Conservation (phyloP, 179 eudicot species). For the Nepenthes alata region DNA sequence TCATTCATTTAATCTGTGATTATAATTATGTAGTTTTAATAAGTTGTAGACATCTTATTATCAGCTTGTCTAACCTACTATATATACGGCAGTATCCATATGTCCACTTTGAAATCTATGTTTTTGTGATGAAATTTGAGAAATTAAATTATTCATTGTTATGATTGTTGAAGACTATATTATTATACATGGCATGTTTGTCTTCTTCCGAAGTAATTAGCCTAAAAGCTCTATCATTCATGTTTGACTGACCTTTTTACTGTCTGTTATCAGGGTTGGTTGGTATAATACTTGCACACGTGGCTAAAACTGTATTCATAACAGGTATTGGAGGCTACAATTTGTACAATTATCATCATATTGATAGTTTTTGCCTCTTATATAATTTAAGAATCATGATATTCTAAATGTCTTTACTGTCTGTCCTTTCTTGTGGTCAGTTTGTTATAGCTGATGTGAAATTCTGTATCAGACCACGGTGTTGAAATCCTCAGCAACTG, state of each 20-base stretch:
- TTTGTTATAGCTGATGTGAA: constrained; percentile 6
- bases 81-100: no score
- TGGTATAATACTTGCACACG: constrained; percentile 75
- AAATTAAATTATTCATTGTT: no score
- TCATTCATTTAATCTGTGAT: no score
- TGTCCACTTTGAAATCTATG: no score
- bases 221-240: constrained; percentile 5
- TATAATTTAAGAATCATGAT: not conserved
- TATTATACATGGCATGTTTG: not conserved
- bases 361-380: not conserved
- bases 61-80: no score
- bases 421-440: not conserved
- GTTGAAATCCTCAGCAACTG: constrained; percentile 67
- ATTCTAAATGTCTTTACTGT: not conserved
- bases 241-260: constrained; percentile 26
- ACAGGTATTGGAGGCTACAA: constrained; percentile 42
- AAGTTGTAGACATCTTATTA: no score
- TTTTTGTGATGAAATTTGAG: no score
- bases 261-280: constrained; percentile 68
- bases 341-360: not conserved
- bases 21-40: no score
- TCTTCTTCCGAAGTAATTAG: not conserved
- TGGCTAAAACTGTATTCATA: constrained; percentile 57
- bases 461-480: constrained; percentile 47
- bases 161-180: not conserved